Conservation (phyloP, 305 asterid genomes). For the Caryopteris hybrid region DNA sequence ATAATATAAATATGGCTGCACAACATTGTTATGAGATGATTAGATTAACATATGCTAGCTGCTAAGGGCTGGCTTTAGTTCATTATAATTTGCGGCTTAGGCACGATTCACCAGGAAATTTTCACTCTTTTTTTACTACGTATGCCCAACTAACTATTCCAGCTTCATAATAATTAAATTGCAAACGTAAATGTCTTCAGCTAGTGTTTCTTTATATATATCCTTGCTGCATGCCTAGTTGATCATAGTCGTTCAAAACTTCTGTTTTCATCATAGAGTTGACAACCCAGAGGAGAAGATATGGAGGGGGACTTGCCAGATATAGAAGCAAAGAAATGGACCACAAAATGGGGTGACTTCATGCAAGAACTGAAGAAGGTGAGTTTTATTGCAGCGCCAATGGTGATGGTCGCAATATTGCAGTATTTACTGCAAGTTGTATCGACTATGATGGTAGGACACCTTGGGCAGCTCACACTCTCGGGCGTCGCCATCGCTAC, state of each 20-base stretch:
- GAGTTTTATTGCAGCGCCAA: slow-evolving; percentile 35
- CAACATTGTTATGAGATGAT: too few relatives aligned
- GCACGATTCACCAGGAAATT: neutral
- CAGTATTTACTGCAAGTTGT: slow-evolving; percentile 39
- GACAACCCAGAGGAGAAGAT: too few relatives aligned
- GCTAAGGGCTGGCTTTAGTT: neutral
- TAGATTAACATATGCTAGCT: neutral
- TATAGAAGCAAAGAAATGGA: slow-evolving; percentile 16
- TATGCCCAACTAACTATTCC: too few relatives aligned
- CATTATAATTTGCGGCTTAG: neutral
- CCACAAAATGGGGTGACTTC: slow-evolving; percentile 12
- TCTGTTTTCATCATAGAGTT: too few relatives aligned
- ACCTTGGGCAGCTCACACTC: slow-evolving; percentile 40
- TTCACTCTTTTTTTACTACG: neutral
- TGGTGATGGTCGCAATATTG: slow-evolving; percentile 38
- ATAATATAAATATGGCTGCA: neutral
- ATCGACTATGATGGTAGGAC: slow-evolving; percentile 52
- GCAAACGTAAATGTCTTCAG: too few relatives aligned
- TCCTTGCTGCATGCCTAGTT: too few relatives aligned
- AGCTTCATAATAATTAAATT: too few relatives aligned
- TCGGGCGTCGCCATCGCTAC: slow-evolving; percentile 54
- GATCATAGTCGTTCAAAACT: too few relatives aligned
- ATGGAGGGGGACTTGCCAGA: slow-evolving; percentile 6
- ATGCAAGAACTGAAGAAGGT: slow-evolving; percentile 26
- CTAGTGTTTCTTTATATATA: too few relatives aligned